Percentiles rank a stretch among this genome's conserved stretches.
These are phyloP conservation scores for Bolboschoenus planiculmis DNA, from an alignment of 176 grass and related monocot genomes.

Conservation along the genomic window DNA sequence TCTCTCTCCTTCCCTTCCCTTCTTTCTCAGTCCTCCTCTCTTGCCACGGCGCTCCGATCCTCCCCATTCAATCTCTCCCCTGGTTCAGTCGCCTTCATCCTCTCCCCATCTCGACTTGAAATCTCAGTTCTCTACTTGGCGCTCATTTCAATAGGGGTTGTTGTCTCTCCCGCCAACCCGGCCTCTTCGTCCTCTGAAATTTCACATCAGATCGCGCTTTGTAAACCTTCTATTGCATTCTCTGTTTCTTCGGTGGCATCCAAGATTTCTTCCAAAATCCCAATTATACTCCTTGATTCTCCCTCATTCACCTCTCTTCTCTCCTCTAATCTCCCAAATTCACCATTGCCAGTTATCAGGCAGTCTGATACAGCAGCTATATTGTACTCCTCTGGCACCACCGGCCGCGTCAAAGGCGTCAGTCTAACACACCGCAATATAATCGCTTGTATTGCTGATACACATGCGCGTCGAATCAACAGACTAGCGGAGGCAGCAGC, in stretches of 20 bases:
- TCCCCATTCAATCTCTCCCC: not conserved
- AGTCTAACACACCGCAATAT: conserved; percentile 63
- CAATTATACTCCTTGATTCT: conserved; percentile 34
- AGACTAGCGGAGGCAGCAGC: conserved; percentile 18
- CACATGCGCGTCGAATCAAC: not conserved
- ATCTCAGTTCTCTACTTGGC: conserved; percentile 31
- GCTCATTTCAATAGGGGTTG: conserved; percentile 20
- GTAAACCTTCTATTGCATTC: conserved; percentile 26
- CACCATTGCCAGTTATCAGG: conserved; percentile 30
- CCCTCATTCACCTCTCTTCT: conserved; percentile 29
- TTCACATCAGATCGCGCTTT: not conserved
- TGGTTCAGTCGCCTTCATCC: conserved; percentile 25
- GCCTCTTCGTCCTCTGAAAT: not conserved
- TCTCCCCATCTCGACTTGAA: conserved; percentile 15
- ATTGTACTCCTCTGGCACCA: conserved; percentile 83
- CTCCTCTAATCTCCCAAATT: not conserved
- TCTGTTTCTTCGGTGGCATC: conserved; percentile 10
- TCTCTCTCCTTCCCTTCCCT: conserved; percentile 20
- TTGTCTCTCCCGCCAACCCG: conserved; percentile 26
- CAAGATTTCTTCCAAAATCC: conserved; percentile 16
- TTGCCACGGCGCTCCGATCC: conserved; percentile 20
- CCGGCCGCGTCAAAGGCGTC: conserved; percentile 70
- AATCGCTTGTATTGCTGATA: conserved; percentile 35
- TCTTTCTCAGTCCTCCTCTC: conserved; percentile 18
- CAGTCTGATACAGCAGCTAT: conserved; percentile 76